Evolutionary conservation across 495 filamentous ascomycete genomes (phyloP).

Genomic region (Chaetomium cochliodes): DNA sequence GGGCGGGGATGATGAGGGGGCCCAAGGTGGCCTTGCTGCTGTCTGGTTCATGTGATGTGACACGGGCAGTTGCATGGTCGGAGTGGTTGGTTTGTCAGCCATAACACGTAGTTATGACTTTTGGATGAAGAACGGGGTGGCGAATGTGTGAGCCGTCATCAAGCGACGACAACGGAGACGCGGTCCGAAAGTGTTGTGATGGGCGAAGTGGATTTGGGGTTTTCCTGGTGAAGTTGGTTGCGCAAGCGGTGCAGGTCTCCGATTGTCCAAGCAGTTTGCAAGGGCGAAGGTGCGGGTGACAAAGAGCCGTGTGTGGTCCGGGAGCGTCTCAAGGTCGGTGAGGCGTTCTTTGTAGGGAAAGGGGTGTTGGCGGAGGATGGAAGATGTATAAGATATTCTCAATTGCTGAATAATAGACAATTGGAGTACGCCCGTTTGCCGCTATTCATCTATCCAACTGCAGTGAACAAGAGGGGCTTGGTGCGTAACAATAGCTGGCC

Average conservation of each 20-base stretch:
- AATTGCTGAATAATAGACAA: slow-evolving; percentile 26
- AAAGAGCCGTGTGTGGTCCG: slow-evolving; percentile 1
- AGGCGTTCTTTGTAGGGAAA: slow-evolving; percentile 10
- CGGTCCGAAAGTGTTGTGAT: neutral
- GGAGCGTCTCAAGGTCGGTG: slow-evolving; percentile 4
- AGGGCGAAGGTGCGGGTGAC: neutral
- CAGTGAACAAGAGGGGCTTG: neutral
- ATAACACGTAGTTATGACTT: slow-evolving; percentile 25
- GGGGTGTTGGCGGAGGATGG: neutral
- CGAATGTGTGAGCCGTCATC: slow-evolving; percentile 23
- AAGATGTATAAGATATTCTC: slow-evolving; percentile 12
- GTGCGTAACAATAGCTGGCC: slow-evolving; percentile 14
- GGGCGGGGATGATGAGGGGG: slow-evolving; percentile 10
- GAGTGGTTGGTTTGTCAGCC: slow-evolving; percentile 26
- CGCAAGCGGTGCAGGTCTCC: slow-evolving; percentile 8
- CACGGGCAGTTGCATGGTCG: slow-evolving; percentile 22
- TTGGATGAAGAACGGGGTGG: slow-evolving; percentile 24
- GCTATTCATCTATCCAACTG: slow-evolving; percentile 22
- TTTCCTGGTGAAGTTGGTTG: neutral
- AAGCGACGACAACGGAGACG: slow-evolving; percentile 6
- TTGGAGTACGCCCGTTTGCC: slow-evolving; percentile 11
- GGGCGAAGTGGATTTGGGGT: neutral
- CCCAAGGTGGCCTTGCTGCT: slow-evolving; percentile 19
- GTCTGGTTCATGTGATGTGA: slow-evolving; percentile 17
- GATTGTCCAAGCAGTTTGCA: neutral